Evolutionary conservation across 495 filamentous ascomycete species (phyloP).

Genomic region (Penicillium simplicissimum): DNA sequence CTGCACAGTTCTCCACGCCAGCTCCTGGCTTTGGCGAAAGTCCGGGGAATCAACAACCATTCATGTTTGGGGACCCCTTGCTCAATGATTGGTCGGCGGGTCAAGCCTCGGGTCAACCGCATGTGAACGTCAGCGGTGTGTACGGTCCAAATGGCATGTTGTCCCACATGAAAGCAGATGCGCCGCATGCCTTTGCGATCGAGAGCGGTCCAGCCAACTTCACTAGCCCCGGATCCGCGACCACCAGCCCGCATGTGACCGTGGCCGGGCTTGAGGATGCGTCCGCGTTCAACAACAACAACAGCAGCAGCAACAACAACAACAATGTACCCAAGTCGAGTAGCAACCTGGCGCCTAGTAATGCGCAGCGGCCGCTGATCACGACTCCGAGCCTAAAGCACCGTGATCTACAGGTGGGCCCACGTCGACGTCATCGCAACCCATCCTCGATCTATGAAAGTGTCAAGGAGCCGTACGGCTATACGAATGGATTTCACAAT

Average conservation of each 20-base stretch:
- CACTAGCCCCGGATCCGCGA: constrained; percentile 57
- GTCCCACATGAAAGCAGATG: constrained; percentile 50
- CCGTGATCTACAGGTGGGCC: constrained; percentile 51
- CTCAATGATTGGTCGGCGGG: constrained; percentile 49
- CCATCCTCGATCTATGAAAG: constrained; percentile 84
- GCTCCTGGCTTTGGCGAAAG: constrained; percentile 45
- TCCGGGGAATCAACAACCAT: constrained; percentile 46
- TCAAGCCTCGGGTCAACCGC: constrained; percentile 38
- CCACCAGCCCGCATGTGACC: constrained; percentile 50
- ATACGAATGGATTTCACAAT: constrained; percentile 85
- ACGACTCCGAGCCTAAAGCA: constrained; percentile 46
- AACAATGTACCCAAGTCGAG: constrained; percentile 27
- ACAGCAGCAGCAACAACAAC: constrained; percentile 23
- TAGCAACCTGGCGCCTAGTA: constrained; percentile 42
- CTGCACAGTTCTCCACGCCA: constrained; percentile 48
- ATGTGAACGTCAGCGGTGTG: constrained; percentile 45
- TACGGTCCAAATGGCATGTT: constrained; percentile 46
- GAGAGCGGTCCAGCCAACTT: constrained; percentile 63
- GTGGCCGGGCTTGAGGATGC: constrained; percentile 40
- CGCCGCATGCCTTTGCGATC: constrained; percentile 70
- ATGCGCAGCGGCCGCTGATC: constrained; percentile 41
- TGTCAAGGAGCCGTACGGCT: constrained; percentile 86
- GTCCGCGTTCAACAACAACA: constrained; percentile 23
- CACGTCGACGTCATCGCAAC: constrained; percentile 62
- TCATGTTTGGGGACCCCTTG: constrained; percentile 51